Conservation (phyloP, 495 filamentous ascomycete genomes). For the Neurospora africana region DNA sequence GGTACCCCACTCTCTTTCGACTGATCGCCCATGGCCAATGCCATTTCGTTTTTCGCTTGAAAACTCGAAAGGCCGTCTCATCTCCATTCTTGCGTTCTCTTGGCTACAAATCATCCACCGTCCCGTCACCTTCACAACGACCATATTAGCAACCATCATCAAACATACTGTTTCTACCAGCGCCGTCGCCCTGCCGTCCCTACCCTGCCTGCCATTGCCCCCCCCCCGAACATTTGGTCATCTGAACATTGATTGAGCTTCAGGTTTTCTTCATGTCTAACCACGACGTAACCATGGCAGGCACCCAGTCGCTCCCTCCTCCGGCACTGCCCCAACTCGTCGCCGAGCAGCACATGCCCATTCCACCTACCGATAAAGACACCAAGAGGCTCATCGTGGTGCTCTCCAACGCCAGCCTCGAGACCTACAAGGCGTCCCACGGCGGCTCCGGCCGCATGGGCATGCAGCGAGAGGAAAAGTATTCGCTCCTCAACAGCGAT, state of each 20-base stretch:
- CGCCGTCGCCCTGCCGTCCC: background rate
- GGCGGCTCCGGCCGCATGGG: conserved; percentile 52
- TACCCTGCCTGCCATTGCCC: background rate
- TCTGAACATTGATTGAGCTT: background rate
- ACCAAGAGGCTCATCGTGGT: conserved; percentile 88
- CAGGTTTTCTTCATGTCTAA: conserved; percentile 13
- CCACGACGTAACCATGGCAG: conserved; percentile 21
- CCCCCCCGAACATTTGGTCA: background rate
- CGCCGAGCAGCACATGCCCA: conserved; percentile 83
- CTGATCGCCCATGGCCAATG: background rate
- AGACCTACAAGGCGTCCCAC: conserved; percentile 84
- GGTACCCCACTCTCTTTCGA: background rate
- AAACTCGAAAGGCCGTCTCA: background rate
- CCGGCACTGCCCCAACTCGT: conserved; percentile 81
- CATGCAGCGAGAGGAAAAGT: conserved; percentile 75
- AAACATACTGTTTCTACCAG: background rate
- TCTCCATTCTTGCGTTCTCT: background rate
- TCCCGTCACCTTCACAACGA: background rate
- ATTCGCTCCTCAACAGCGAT: conserved; percentile 92
- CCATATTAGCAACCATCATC: background rate
- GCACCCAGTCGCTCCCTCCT: conserved; percentile 88
- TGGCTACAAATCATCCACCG: background rate
- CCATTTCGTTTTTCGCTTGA: background rate
- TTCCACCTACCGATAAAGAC: conserved; percentile 76
- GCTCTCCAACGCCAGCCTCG: conserved; percentile 90